Percentiles rank a stretch among this genome's conserved stretches.
phyloP scores from a whole-genome alignment of 495 filamentous ascomycete species.

The Aspergillus homomorphus region DNA sequence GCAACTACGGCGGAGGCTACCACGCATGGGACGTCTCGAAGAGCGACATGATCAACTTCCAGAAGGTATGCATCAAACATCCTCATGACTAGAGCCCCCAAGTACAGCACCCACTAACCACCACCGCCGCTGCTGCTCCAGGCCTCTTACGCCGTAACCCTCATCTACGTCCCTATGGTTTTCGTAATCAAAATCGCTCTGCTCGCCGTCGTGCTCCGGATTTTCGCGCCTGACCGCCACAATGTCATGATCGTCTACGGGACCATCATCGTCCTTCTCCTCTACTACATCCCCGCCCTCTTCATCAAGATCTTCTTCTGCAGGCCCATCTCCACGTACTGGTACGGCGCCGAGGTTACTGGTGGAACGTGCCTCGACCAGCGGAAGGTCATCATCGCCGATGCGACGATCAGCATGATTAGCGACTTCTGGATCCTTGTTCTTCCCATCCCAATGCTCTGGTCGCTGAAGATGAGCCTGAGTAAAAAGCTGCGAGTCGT shows the following conservation, averaged over 20 bases:
- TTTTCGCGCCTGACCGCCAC: slow-evolving; percentile 36
- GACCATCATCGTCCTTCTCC: slow-evolving; percentile 37
- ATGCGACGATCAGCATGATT: slow-evolving; percentile 36
- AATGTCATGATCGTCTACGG: slow-evolving; percentile 33
- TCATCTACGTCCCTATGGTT: slow-evolving; percentile 42
- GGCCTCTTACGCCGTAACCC: slow-evolving; percentile 32
- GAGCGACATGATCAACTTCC: too few relatives aligned
- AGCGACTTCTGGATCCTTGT: slow-evolving; percentile 37
- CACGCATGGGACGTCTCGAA: too few relatives aligned
- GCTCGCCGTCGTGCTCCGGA: slow-evolving; percentile 38
- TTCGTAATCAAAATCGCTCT: slow-evolving; percentile 41
- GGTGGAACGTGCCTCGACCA: slow-evolving; percentile 34
- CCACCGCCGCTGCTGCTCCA: too few relatives aligned
- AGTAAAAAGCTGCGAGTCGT: slow-evolving; percentile 36
- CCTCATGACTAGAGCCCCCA: too few relatives aligned
- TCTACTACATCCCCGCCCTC: slow-evolving; percentile 38
- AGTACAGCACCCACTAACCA: too few relatives aligned
- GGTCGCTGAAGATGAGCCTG: slow-evolving; percentile 30
- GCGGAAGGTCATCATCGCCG: slow-evolving; percentile 34
- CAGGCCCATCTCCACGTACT: slow-evolving; percentile 35
- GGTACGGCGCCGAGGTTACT: slow-evolving; percentile 20
- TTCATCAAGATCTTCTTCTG: slow-evolving; percentile 41
- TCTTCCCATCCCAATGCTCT: slow-evolving; percentile 32
- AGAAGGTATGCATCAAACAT: too few relatives aligned
- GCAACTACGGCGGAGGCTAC: too few relatives aligned